phyloP scores from a whole-genome alignment of 2,329 filamentous ascomycete species.

The Ophiognomonia clavigignenti-juglandacearum region DNA sequence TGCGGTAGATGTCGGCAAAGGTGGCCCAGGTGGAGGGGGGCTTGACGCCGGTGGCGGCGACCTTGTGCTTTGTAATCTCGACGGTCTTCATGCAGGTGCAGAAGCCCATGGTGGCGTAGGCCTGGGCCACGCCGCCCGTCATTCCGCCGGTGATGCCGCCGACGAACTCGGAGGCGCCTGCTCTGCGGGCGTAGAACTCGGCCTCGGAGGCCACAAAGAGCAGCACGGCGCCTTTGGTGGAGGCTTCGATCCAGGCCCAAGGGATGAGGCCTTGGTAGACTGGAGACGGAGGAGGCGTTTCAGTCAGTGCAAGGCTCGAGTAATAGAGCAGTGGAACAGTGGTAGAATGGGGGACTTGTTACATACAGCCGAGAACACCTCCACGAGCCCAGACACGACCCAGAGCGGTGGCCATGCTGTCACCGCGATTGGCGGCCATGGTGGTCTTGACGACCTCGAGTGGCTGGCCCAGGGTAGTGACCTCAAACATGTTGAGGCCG shows the following conservation, averaged over 20 bases:
- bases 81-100: slow-evolving; percentile 99
- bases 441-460: slow-evolving; percentile 99
- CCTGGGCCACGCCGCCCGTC: slow-evolving; percentile 90
- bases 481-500: slow-evolving; percentile 93
- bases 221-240: slow-evolving; percentile 97
- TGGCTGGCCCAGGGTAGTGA: slow-evolving; percentile 66
- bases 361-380: slow-evolving; percentile 89
- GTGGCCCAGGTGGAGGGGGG: slow-evolving; percentile 88
- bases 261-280: slow-evolving; percentile 99
- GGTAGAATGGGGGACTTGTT: background rate
- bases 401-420: slow-evolving; percentile 79
- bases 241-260: slow-evolving; percentile 99
- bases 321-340: background rate
- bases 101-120: slow-evolving; percentile 99
- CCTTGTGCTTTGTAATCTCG: slow-evolving; percentile 98
- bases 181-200: slow-evolving; percentile 84
- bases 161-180: slow-evolving; percentile 81
- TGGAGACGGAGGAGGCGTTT: slow-evolving; percentile 30
- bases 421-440: slow-evolving; percentile 94
- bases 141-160: slow-evolving; percentile 89
- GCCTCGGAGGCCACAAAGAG: slow-evolving; percentile 98
- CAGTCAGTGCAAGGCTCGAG: background rate
- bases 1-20: slow-evolving; percentile 95
- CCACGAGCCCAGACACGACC: slow-evolving; percentile 88
- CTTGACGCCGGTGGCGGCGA: slow-evolving; percentile 75